phyloP scores from a whole-genome alignment of 345 rosid genomes.

The Lepidium didymum region DNA sequence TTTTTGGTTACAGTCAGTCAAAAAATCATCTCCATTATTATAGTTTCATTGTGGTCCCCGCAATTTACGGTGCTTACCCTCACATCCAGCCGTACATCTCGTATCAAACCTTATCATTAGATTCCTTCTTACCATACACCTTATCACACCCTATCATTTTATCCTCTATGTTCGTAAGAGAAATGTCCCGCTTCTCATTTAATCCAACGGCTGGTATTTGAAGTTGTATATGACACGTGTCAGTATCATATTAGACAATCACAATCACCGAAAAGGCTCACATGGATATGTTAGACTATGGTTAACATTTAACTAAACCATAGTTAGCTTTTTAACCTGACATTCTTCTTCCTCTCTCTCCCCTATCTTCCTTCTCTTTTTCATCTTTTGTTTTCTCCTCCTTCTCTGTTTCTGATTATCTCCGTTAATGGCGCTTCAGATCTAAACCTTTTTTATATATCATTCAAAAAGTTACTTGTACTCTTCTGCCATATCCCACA shows the following conservation, averaged over 20 bases:
- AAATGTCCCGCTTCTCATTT: conserved; percentile 21
- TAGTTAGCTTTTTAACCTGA: conserved; percentile 27
- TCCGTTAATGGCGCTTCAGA: conserved; percentile 48
- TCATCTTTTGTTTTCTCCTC: background rate
- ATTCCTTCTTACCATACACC: conserved; percentile 50
- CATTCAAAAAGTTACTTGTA: too few relatives aligned
- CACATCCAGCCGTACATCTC: conserved; percentile 69
- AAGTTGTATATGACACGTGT: conserved; percentile 9
- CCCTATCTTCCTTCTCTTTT: background rate
- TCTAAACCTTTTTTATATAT: conserved; percentile 17
- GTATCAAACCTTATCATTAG: conserved; percentile 39
- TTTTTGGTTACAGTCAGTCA: too few relatives aligned
- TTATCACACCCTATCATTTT: conserved; percentile 31
- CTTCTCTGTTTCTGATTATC: background rate
- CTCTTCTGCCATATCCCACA: background rate
- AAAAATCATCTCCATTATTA: too few relatives aligned
- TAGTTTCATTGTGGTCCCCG: conserved; percentile 39
- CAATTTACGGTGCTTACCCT: conserved; percentile 33
- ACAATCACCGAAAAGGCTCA: conserved; percentile 33
- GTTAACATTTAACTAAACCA: conserved; percentile 35
- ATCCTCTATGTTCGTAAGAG: conserved; percentile 34
- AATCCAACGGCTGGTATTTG: conserved; percentile 34
- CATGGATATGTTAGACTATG: conserved; percentile 39
- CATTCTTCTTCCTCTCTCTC: background rate
- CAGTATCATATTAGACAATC: conserved; percentile 11